Percentiles rank a stretch among this genome's conserved stretches.
Conservation (phyloP, 1,284 basidiomycete genomes). For the Trichosporon sp. region DNA sequence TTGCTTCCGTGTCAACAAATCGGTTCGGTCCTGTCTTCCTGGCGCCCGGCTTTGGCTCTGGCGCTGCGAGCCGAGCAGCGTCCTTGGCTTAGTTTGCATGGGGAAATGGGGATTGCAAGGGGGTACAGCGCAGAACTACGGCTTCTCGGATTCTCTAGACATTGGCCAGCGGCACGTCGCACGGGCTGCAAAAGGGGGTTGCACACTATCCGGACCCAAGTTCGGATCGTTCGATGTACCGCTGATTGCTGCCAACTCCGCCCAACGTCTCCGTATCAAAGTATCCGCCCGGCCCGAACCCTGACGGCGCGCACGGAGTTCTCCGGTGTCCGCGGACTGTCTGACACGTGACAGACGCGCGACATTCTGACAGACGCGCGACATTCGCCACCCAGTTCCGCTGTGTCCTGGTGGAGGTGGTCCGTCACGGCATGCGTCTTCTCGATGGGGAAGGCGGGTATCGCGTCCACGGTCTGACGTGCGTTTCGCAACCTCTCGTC, state of each 20-base stretch:
- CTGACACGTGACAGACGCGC: too few species aligned
- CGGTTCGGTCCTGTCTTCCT: not conserved
- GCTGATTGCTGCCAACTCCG: not conserved
- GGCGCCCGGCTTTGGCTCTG: not conserved
- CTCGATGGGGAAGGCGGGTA: not conserved
- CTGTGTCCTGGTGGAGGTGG: not conserved
- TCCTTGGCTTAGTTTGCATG: too few species aligned
- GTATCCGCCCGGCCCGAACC: not conserved
- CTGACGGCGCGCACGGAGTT: not conserved
- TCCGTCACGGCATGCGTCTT: not conserved
- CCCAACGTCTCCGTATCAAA: not conserved
- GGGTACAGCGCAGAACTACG: not conserved
- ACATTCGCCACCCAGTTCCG: not conserved
- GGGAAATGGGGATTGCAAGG: not conserved
- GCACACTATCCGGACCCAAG: not conserved
- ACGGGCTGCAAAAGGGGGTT: not conserved
- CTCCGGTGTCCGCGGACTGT: not conserved
- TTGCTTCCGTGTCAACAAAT: constrained; percentile 3
- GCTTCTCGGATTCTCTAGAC: not conserved
- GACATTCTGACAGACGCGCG: not conserved
- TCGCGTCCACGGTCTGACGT: not conserved
- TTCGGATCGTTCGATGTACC: not conserved
- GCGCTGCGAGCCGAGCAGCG: not conserved
- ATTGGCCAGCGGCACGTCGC: not conserved
- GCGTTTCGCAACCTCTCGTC: not conserved